Evolutionary conservation across 2,329 filamentous ascomycete species (phyloP), one percentile per base, ranked within the genome.

Genomic region (Penicillium verrucosum): DNA sequence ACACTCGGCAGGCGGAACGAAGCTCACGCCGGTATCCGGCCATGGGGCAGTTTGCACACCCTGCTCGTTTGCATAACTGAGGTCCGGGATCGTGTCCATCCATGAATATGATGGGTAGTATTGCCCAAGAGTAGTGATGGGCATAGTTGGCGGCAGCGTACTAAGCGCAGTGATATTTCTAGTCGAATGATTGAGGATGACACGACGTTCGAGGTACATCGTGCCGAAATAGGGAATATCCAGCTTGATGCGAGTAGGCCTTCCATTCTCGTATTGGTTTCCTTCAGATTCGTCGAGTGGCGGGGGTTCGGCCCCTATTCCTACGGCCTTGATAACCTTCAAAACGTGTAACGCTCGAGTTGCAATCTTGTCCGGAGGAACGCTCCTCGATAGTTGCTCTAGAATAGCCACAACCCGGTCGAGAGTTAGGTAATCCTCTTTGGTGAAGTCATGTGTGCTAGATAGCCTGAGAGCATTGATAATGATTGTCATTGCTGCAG

Each of bases 191-290:
- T 23, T 12, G n/a, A 18, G 9, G 12, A 27, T 25, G 2, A 18
- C 2, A 16, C 34, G 53, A 45, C 47, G 53, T 18, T 61, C 51
- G 16, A 60, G 54, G 16, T 21, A 46, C 23, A 60, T 49, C 10
- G 51, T 56, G 27, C 57, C 60, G 29, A 60, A 58, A 34, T 56
- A 60, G 2, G 58, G 57, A 25, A 61, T 57, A n/a, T 55, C 57
- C 5, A 57, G 41, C 36, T 60, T 57, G 23, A 61, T 52, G 23
- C 50, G 50, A 12, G 18, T 48, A 9, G 45, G 45, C 16, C 41
- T 43, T n/a, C 29, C 43, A 11, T 44, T 36, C n/a, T 49, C 34
- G n/a, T 34, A 27, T 8, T 48, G 25, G 5, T 14, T 12, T 12
- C 41, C 41, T 44, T 37, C 46, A 2, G 32, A 21, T 16, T 10